Percentiles rank a stretch among this genome's conserved stretches.
Conservation (phyloP, 805 yeast species). For the Yamadazyma laniorum region DNA sequence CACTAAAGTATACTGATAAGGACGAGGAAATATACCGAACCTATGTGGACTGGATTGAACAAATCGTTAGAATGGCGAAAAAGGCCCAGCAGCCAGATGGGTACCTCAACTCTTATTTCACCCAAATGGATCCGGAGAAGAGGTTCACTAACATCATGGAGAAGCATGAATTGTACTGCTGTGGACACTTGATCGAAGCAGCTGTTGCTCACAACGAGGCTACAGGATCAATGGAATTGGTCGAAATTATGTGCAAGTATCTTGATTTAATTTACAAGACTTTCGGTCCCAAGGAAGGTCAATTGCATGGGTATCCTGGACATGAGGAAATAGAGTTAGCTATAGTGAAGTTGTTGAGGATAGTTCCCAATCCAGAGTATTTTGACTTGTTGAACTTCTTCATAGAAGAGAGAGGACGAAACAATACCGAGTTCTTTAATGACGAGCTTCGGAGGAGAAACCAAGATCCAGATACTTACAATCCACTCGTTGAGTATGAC, state of each 20-base stretch:
- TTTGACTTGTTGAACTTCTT: slow-evolving; percentile 19
- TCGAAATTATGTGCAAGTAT: slow-evolving; percentile 18
- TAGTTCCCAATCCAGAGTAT: slow-evolving; percentile 17
- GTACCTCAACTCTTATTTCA: slow-evolving; percentile 20
- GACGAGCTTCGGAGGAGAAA: slow-evolving; percentile 18
- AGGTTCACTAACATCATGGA: slow-evolving; percentile 23
- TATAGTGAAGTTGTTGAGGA: slow-evolving; percentile 17
- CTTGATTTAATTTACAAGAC: slow-evolving; percentile 15
- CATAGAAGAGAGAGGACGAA: slow-evolving; percentile 19
- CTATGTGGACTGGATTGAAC: slow-evolving; percentile 17
- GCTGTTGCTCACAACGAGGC: slow-evolving; percentile 20
- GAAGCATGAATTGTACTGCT: slow-evolving; percentile 18
- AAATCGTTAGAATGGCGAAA: slow-evolving; percentile 16
- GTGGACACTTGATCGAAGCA: slow-evolving; percentile 23
- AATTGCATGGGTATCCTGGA: slow-evolving; percentile 23
- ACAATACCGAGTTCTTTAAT: slow-evolving; percentile 18
- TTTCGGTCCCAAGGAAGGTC: slow-evolving; percentile 18
- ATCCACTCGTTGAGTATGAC: neutral
- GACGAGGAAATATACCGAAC: slow-evolving; percentile 6
- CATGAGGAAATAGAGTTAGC: slow-evolving; percentile 26
- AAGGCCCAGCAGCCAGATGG: slow-evolving; percentile 23
- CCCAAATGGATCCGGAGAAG: slow-evolving; percentile 22
- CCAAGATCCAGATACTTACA: slow-evolving; percentile 12
- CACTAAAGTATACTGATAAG: slow-evolving; percentile 16
- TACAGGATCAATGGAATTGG: slow-evolving; percentile 15